These are phyloP conservation scores for Tolypocladium capitatum DNA, from an alignment of 2,329 filamentous ascomycete genomes.

Conservation along the genomic window DNA sequence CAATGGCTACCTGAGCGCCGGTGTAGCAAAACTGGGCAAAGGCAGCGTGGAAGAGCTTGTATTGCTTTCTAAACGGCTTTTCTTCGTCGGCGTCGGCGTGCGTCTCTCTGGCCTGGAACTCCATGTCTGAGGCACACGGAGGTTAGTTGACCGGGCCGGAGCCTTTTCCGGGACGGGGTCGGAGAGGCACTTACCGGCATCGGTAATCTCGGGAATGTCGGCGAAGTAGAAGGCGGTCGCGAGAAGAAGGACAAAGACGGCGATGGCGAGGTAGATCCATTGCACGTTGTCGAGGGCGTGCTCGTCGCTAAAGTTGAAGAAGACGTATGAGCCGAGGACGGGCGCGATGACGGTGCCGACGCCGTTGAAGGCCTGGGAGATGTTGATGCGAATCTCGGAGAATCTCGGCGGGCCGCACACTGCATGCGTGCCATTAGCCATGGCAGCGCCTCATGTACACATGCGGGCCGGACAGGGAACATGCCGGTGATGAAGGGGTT, in stretches of 20 bases:
- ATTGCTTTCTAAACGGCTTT: conserved; percentile 56
- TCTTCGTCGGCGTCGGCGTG: conserved; percentile 42
- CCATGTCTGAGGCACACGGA: conserved; percentile 40
- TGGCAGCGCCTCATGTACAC: neutral
- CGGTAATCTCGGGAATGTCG: conserved; percentile 57
- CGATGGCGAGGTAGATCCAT: conserved; percentile 65
- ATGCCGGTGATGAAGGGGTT: conserved; percentile 56
- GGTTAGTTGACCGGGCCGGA: conserved; percentile 2
- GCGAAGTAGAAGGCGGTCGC: conserved; percentile 54
- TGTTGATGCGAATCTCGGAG: conserved; percentile 61
- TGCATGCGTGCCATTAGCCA: conserved; percentile 1
- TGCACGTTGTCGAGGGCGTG: conserved; percentile 53
- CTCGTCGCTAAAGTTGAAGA: conserved; percentile 51
- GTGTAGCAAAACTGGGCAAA: conserved; percentile 69
- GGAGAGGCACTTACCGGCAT: conserved; percentile 18
- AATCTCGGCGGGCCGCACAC: conserved; percentile 50
- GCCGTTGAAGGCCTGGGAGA: conserved; percentile 66
- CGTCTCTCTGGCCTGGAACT: conserved; percentile 41
- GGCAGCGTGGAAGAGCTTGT: conserved; percentile 62
- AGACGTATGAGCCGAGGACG: conserved; percentile 58
- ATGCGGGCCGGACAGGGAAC: neutral
- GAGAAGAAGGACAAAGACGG: conserved; percentile 54
- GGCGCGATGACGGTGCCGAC: conserved; percentile 62
- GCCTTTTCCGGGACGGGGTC: no score
- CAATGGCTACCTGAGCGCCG: conserved; percentile 56